Conservation (phyloP, 164 flowering plant genomes). For the Litsea cubeba region DNA sequence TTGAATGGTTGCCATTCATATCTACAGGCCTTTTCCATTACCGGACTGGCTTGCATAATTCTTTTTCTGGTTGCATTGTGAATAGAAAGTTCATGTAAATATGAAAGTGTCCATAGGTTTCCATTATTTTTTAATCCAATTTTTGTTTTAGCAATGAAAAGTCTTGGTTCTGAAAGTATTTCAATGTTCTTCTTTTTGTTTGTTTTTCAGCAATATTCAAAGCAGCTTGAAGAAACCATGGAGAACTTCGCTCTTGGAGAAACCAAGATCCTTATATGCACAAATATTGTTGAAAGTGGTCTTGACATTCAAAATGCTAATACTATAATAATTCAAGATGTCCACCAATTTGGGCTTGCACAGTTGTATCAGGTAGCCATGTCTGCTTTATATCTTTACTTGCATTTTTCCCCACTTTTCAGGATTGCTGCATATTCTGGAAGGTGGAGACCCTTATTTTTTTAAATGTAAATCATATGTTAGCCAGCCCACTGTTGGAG, state of each 20-base stretch:
- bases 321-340: constrained; percentile 92
- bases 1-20: no score
- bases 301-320: constrained; percentile 98
- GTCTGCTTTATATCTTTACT: background rate
- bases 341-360: constrained; percentile 94
- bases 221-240: constrained; percentile 92
- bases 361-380: constrained; percentile 83
- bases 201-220: constrained; percentile 79
- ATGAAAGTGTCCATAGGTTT: no score
- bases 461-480: no score
- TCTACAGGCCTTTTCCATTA: no score
- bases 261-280: constrained; percentile 78
- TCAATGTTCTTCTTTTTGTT: constrained; percentile 2
- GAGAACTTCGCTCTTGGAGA: constrained; percentile 77
- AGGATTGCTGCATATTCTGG: background rate
- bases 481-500: no score
- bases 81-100: no score
- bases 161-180: background rate
- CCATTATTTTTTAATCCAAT: no score
- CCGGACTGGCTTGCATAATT: no score
- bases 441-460: background rate
- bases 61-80: no score
- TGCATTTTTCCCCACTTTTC: background rate
- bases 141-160: no score
- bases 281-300: constrained; percentile 98